Conservation (phyloP, 306 rosid genomes). For the Luffa aegyptiaca region DNA sequence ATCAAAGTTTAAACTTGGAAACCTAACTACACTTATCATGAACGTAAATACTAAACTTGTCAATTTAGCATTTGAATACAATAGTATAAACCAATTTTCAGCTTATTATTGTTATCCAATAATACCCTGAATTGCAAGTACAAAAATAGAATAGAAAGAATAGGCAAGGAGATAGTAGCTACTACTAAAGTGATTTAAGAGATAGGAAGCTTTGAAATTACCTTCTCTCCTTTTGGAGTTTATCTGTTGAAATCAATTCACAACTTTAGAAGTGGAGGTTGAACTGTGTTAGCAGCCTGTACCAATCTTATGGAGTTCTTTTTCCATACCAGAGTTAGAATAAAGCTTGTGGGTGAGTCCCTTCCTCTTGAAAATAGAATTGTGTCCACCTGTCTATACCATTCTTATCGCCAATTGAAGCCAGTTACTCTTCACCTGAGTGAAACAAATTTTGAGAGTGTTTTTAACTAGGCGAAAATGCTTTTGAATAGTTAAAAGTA, state of each 20-base stretch:
- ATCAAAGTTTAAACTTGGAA: no score
- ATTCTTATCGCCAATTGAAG: constrained; percentile 37
- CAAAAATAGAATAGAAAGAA: no score
- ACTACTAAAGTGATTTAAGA: no score
- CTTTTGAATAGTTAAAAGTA: no score
- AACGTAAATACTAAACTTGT: no score
- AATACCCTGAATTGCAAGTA: no score
- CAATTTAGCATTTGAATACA: no score
- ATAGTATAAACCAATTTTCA: no score
- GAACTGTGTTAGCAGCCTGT: constrained; percentile 12
- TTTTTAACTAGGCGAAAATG: background rate
- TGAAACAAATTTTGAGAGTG: constrained; percentile 8
- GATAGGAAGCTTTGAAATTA: constrained; percentile 68
- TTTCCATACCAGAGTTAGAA: constrained; percentile 50
- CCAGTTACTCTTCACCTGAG: constrained; percentile 41
- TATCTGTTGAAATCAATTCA: constrained; percentile 52
- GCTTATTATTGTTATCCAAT: no score
- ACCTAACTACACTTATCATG: no score
- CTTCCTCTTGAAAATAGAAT: constrained; percentile 77
- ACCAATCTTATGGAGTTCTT: constrained; percentile 19
- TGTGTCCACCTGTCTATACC: constrained; percentile 52
- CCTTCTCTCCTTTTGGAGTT: constrained; percentile 40
- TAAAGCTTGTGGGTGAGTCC: no score
- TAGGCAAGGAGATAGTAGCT: no score
- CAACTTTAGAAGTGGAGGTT: constrained; percentile 48